phyloP scores from a whole-genome alignment of 2,329 filamentous ascomycete species.

The Botrytis pseudocinerea region DNA sequence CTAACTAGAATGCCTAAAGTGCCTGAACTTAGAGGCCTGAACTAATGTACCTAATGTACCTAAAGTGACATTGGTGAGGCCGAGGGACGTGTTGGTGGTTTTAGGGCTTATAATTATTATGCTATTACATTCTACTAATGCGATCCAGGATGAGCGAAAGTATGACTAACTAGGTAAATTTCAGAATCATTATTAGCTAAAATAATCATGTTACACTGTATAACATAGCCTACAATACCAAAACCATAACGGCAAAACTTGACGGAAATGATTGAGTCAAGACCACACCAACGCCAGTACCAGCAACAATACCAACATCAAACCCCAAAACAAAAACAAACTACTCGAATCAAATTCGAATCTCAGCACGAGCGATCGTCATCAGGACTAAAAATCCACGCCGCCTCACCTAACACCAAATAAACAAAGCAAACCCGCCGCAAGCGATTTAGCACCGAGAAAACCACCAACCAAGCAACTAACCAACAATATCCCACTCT shows the following conservation, averaged over 20 bases:
- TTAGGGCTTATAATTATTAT: constrained; percentile 5
- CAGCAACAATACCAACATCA: background rate
- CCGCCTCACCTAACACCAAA: background rate
- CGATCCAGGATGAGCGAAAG: background rate
- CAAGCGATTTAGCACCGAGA: background rate
- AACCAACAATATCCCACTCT: background rate
- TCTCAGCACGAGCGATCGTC: background rate
- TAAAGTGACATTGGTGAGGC: constrained; percentile 3
- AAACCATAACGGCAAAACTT: background rate
- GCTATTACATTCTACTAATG: constrained; percentile 1
- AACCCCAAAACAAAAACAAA: background rate
- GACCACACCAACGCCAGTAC: background rate
- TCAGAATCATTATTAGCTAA: background rate
- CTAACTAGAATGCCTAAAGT: background rate
- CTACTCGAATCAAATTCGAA: background rate
- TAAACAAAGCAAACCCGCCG: background rate
- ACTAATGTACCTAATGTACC: constrained; percentile 1
- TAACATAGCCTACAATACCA: background rate
- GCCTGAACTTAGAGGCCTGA: constrained; percentile 3
- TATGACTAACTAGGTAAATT: background rate
- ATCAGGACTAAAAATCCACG: background rate
- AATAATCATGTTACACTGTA: background rate
- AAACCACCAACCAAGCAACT: background rate
- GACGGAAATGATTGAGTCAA: background rate
- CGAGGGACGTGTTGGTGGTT: constrained; percentile 6